Evolutionary conservation across 768 basidiomycete genomes (phyloP).

Genomic region (Mycena galericulata): DNA sequence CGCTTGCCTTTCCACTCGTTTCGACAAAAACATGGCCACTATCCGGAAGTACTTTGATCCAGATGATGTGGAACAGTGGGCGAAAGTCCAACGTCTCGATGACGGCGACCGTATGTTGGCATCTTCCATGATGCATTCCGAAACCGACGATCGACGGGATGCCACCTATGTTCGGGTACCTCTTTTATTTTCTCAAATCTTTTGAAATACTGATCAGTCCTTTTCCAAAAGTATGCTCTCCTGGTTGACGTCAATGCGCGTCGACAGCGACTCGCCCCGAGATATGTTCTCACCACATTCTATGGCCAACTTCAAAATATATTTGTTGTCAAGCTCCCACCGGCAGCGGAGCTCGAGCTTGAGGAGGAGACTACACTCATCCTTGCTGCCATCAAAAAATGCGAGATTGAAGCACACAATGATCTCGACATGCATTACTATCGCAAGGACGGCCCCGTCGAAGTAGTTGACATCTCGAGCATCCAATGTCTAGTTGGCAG

Average conservation of each 20-base stretch:
- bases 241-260: slow-evolving; percentile 39
- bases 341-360: slow-evolving; percentile 15
- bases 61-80: no score
- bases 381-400: slow-evolving; percentile 32
- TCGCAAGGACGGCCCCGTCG: slow-evolving; percentile 8
- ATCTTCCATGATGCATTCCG: not conserved
- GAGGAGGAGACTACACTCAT: slow-evolving; percentile 17
- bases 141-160: slow-evolving; percentile 36
- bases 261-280: not conserved
- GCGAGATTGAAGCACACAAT: not conserved
- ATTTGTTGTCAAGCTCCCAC: slow-evolving; percentile 30
- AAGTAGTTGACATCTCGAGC: slow-evolving; percentile 38
- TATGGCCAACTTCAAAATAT: slow-evolving; percentile 44
- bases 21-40: not conserved
- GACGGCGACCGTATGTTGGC: slow-evolving; percentile 14
- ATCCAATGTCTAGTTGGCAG: slow-evolving; percentile 43
- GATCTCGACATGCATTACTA: slow-evolving; percentile 37
- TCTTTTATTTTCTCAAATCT: not conserved
- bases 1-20: not conserved
- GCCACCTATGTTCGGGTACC: slow-evolving; percentile 43
- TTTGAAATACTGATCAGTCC: not conserved
- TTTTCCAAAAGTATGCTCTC: slow-evolving; percentile 38
- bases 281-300: not conserved
- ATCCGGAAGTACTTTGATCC: not conserved
- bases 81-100: not conserved